These are phyloP conservation scores for Populus davidiana DNA, from an alignment of 345 rosid genomes.

Conservation along the genomic window DNA sequence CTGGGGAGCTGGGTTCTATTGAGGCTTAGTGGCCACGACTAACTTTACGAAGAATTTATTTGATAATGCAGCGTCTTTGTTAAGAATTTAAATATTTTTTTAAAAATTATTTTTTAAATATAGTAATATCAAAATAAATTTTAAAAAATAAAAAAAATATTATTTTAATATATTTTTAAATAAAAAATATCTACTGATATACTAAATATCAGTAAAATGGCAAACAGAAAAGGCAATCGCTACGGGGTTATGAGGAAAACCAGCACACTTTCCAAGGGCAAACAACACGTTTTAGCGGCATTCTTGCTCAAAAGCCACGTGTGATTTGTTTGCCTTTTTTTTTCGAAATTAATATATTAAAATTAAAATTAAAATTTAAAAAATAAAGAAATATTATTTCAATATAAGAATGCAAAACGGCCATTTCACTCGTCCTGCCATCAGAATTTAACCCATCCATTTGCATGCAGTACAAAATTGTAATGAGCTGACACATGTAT, in stretches of 20 bases:
- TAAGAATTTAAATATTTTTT: no score
- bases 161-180: no score
- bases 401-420: no score
- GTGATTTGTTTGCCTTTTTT: neutral
- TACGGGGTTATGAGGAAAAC: slow-evolving; percentile 1
- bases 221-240: slow-evolving; percentile 14
- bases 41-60: no score
- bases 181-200: neutral
- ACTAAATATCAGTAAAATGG: neutral
- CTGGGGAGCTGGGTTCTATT: neutral
- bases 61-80: no score
- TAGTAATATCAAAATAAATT: no score
- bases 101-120: no score
- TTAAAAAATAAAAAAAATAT: no score
- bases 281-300: slow-evolving; percentile 5
- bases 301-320: slow-evolving; percentile 8
- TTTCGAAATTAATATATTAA: no score
- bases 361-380: no score
- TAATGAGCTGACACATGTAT: slow-evolving; percentile 19
- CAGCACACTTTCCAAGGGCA: slow-evolving; percentile 15
- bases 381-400: no score
- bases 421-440: slow-evolving; percentile 15
- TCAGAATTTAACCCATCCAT: slow-evolving; percentile 32
- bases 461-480: slow-evolving; percentile 41
- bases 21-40: neutral